Evolutionary conservation across 768 basidiomycete species (phyloP).

Genomic region (Sporobolomyces pararoseus): DNA sequence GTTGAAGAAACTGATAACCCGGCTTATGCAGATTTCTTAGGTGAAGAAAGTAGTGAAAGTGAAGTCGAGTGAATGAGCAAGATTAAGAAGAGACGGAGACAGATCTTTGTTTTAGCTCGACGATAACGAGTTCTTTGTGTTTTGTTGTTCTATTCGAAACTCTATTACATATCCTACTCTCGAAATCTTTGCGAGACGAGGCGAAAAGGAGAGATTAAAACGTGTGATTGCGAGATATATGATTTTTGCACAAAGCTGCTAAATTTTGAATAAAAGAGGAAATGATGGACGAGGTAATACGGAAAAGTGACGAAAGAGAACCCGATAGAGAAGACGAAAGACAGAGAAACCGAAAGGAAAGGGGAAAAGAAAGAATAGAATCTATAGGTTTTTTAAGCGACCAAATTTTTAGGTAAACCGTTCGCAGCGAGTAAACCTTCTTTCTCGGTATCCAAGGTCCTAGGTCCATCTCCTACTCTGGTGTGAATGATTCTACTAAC

Average conservation of each 20-base stretch:
- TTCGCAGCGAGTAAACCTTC: constrained; percentile 59
- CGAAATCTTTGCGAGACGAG: too few species aligned
- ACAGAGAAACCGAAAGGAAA: not conserved
- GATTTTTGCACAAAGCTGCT: too few species aligned
- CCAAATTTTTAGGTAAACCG: constrained; percentile 61
- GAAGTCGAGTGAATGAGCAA: not conserved
- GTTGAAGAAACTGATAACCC: constrained; percentile 72
- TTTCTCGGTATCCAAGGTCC: constrained; percentile 61
- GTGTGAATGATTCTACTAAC: constrained; percentile 91
- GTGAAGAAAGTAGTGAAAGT: not conserved
- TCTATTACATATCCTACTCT: too few species aligned
- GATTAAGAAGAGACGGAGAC: too few species aligned
- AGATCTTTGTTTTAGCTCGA: not conserved
- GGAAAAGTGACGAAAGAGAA: too few species aligned
- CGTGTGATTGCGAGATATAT: too few species aligned
- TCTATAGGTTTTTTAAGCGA: not conserved
- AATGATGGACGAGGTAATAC: too few species aligned
- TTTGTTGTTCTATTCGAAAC: too few species aligned
- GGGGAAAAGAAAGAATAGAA: not conserved
- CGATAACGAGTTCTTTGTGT: too few species aligned
- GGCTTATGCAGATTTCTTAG: constrained; percentile 28
- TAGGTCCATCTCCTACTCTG: constrained; percentile 82
- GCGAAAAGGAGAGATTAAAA: too few species aligned
- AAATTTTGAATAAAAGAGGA: too few species aligned
- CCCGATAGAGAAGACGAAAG: not conserved